Base-by-base conservation (phyloP, 768 basidiomycete species). In the Podaxis carcinomalis region DNA sequence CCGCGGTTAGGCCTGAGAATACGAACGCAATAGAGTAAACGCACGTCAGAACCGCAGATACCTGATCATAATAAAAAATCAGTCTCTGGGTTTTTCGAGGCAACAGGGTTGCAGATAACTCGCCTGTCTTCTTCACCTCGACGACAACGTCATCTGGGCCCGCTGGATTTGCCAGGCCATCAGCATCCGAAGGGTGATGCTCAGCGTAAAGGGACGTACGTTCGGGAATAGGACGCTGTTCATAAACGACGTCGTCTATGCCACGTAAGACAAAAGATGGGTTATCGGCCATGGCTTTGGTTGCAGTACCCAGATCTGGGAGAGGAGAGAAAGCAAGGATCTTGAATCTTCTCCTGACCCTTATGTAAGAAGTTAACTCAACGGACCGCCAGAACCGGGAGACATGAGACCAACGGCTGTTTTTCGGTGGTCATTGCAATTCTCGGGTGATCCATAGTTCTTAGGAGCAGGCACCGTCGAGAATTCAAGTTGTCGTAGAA, bases 121-220 rank as follows among this genome's bases (percentile, higher is more conserved):
- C 62, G 87, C 92, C 94, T 16, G 95, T 96, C 77, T 95, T 95
- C 77, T 93, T 94, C 44, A 98, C 89, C 67, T 90, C 80, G 36
- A 98, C 85, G 21, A 98, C 84, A 44, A 94, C 93, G 64, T 97
- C 90, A 68, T 88, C 78, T 57, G 81, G 82, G 19, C 81, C 78
- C 63, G 90, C 89, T 90, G 68, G 53, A 51, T 49, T 36, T 50
- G 51, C 37, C 32, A 37, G 49, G 19, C 56, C 49, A n/a, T 62
- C 21, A 56, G 25, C 40, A 46, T 58, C 16, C 28, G 37, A 32
- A 42, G 35, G 28, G 44, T 27, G 39, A 37, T 5, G 37, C 13
- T 23, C 28, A 28, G 21, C 14, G n/a, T n/a, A 21, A 16, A 7
- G 11, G 53, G 9, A 66, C 82, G 61, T 56, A 90, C 89, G 77